Evolutionary conservation across 148 eudicot genomes (phyloP).

Genomic region (Mesembryanthemum crystallinum): DNA sequence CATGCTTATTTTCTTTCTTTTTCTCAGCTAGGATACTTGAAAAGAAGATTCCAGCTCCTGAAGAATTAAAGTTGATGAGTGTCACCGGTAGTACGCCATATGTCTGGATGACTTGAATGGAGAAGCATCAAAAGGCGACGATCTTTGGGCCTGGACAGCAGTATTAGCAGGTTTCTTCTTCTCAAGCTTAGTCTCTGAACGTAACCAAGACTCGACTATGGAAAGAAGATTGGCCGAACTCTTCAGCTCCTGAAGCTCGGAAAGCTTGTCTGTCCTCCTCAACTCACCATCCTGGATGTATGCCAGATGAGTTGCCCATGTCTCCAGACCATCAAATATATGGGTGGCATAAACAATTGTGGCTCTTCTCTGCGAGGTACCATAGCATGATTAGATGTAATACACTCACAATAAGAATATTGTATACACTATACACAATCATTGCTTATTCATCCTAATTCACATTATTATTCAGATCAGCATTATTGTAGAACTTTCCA

Average conservation of each 20-base stretch:
- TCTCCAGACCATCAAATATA: constrained; percentile 93
- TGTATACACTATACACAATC: background rate
- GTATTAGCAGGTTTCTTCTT: constrained; percentile 57
- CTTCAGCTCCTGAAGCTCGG: constrained; percentile 66
- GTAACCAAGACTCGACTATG: constrained; percentile 89
- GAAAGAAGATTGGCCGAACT: constrained; percentile 69
- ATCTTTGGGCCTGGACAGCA: constrained; percentile 27
- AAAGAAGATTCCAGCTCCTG: background rate
- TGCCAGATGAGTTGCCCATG: constrained; percentile 94
- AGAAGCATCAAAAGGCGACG: constrained; percentile 69
- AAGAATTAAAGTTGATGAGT: background rate
- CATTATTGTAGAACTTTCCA: background rate
- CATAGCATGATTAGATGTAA: background rate
- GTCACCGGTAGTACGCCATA: constrained; percentile 88
- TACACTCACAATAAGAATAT: too few relatives aligned
- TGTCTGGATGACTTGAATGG: constrained; percentile 89
- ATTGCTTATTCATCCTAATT: background rate
- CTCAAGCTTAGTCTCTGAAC: constrained; percentile 72
- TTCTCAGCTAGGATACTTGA: background rate
- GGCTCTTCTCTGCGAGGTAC: constrained; percentile 74
- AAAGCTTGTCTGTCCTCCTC: constrained; percentile 64
- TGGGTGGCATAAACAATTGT: constrained; percentile 95
- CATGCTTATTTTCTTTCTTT: background rate
- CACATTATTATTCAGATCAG: background rate
- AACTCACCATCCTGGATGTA: constrained; percentile 83